Conservation (phyloP, 352 stramenopile species). For the Pythium guiyangense region DNA sequence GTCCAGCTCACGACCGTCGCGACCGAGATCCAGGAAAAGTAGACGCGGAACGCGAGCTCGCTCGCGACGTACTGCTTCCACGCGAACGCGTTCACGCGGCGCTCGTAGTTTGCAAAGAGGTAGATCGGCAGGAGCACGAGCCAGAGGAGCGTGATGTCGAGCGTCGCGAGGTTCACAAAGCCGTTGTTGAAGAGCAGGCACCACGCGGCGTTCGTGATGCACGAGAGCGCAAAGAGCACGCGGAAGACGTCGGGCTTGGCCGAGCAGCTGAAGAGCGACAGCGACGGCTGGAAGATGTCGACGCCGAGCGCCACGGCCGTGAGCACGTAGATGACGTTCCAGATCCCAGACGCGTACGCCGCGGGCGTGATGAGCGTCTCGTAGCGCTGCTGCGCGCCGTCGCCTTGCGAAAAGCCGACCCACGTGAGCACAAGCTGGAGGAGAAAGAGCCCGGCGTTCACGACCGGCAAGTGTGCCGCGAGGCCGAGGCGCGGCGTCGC, state of each 20-base stretch:
- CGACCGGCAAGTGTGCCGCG: constrained; percentile 25
- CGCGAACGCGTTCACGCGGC: constrained; percentile 30
- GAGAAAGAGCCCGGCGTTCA: constrained; percentile 52
- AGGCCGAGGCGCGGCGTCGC: constrained; percentile 4
- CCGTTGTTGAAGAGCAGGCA: constrained; percentile 43
- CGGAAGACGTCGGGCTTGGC: constrained; percentile 40
- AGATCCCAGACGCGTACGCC: constrained; percentile 56
- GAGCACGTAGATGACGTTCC: constrained; percentile 62
- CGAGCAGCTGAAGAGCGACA: constrained; percentile 44
- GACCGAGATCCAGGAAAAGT: constrained; percentile 62
- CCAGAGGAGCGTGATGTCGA: constrained; percentile 57
- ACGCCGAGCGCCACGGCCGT: constrained; percentile 46
- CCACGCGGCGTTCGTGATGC: constrained; percentile 43
- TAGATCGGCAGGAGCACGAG: constrained; percentile 59
- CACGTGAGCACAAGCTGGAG: constrained; percentile 46
- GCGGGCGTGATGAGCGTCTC: constrained; percentile 56
- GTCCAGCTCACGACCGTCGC: constrained; percentile 50
- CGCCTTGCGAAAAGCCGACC: constrained; percentile 24
- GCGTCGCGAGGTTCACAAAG: constrained; percentile 28
- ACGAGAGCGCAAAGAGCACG: constrained; percentile 50
- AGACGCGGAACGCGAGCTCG: constrained; percentile 56
- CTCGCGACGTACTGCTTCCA: constrained; percentile 59
- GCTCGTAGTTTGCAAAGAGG: constrained; percentile 52
- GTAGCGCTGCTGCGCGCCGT: constrained; percentile 22
- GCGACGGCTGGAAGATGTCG: constrained; percentile 42